phyloP scores from a whole-genome alignment of 2,329 filamentous ascomycete species.

The Keithomyces neogunnii region DNA sequence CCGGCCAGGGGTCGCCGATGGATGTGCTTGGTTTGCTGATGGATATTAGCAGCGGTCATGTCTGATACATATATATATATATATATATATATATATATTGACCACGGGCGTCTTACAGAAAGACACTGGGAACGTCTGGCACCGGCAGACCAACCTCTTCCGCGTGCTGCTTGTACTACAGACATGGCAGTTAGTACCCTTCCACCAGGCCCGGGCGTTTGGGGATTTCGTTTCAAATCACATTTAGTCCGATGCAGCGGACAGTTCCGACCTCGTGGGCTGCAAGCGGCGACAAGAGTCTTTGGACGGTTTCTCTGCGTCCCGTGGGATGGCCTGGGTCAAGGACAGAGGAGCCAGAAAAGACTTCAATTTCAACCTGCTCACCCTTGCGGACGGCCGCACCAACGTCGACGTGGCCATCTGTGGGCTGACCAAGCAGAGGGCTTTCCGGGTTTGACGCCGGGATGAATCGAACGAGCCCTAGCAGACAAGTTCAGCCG shows the following conservation, averaged over 20 bases:
- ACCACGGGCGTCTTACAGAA: not conserved
- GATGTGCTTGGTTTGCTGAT: constrained; percentile 41
- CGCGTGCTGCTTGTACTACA: not conserved
- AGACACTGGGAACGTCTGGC: not conserved
- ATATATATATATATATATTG: no score
- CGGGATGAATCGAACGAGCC: constrained; percentile 51
- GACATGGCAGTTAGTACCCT: not conserved
- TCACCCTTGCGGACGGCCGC: not conserved
- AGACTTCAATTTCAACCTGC: not conserved
- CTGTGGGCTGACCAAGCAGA: constrained; percentile 46
- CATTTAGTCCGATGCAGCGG: constrained; percentile 50
- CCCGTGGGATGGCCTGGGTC: not conserved
- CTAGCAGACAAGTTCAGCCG: constrained; percentile 20
- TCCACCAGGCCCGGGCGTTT: not conserved
- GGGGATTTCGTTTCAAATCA: constrained; percentile 14
- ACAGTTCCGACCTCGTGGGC: constrained; percentile 41
- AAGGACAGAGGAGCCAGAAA: not conserved
- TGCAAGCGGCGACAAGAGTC: constrained; percentile 36
- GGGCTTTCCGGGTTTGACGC: constrained; percentile 38
- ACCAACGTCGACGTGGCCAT: not conserved
- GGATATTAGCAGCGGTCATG: not conserved
- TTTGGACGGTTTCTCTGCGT: constrained; percentile 25
- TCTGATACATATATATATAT: no score
- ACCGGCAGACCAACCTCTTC: not conserved
- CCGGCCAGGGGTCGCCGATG: constrained; percentile 45